Conservation (phyloP, 2,329 filamentous ascomycete species). For the Trichoderma hamatum region DNA sequence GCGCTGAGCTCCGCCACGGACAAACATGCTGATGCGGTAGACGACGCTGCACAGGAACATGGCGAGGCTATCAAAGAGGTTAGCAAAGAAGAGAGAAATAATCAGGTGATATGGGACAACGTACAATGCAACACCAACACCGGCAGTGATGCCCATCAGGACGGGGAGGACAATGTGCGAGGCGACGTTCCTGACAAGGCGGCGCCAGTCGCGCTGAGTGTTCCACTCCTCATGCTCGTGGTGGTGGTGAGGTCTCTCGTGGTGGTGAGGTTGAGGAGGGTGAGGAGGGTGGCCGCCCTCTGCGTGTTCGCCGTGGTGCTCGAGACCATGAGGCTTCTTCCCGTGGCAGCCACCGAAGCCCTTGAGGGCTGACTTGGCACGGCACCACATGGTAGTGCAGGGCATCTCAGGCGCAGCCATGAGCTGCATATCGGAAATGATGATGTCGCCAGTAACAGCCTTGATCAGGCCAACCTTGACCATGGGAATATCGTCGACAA, state of each 20-base stretch:
- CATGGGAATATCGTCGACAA: conserved; percentile 56
- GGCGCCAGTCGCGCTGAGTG: conserved; percentile 34
- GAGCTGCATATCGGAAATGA: conserved; percentile 55
- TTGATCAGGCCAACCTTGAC: conserved; percentile 66
- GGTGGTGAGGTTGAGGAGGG: conserved; percentile 35
- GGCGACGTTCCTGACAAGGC: conserved; percentile 57
- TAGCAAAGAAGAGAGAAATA: conserved; percentile 31
- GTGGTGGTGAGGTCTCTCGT: conserved; percentile 22
- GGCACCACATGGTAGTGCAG: conserved; percentile 56
- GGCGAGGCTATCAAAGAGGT: conserved; percentile 52
- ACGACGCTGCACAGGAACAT: conserved; percentile 67
- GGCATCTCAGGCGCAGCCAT: conserved; percentile 37
- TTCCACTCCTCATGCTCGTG: conserved; percentile 14
- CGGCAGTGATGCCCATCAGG: conserved; percentile 68
- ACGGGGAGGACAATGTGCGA: conserved; percentile 69
- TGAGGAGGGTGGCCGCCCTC: not conserved
- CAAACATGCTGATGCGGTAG: conserved; percentile 60
- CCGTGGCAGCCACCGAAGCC: conserved; percentile 34
- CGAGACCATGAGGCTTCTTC: not conserved
- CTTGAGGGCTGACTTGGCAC: conserved; percentile 45
- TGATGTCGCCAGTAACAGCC: conserved; percentile 56
- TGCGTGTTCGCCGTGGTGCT: not conserved
- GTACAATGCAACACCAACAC: conserved; percentile 67
- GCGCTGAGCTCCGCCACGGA: conserved; percentile 37
- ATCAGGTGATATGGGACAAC: conserved; percentile 33